These are phyloP conservation scores for Blastobotrys mokoenaii DNA, from an alignment of 805 yeast genomes.

Conservation along the genomic window DNA sequence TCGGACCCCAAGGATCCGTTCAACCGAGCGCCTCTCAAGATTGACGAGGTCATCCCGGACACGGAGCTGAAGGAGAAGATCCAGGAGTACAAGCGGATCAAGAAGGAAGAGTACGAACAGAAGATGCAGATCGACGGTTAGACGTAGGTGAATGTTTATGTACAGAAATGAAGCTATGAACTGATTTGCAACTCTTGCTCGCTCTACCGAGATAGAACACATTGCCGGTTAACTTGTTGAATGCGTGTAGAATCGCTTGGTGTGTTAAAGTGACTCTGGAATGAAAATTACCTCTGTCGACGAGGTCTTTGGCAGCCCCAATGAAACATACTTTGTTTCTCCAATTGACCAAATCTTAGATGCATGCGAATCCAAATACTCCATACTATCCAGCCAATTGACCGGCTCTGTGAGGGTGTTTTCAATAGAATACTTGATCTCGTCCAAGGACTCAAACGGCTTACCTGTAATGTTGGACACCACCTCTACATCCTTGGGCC, in stretches of 20 bases:
- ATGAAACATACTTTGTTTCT: not conserved
- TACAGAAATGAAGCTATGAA: not conserved
- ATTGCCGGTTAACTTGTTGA: too few species aligned
- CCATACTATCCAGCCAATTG: slow-evolving; percentile 23
- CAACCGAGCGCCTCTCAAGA: slow-evolving; percentile 80
- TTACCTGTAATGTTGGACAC: slow-evolving; percentile 27
- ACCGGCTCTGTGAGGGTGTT: slow-evolving; percentile 26
- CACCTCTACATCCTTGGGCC: slow-evolving; percentile 20
- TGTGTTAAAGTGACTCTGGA: too few species aligned
- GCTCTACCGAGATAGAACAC: not conserved
- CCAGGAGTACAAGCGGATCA: slow-evolving; percentile 43
- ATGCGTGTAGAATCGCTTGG: too few species aligned
- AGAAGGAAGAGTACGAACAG: slow-evolving; percentile 23
- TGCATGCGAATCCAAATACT: slow-evolving; percentile 8
- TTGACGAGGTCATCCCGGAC: slow-evolving; percentile 83
- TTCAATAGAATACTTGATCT: slow-evolving; percentile 20
- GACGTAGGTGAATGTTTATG: not conserved
- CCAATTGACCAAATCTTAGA: slow-evolving; percentile 9
- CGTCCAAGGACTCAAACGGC: slow-evolving; percentile 24
- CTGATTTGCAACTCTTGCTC: not conserved
- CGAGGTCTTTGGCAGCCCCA: too few species aligned
- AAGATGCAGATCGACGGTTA: slow-evolving; percentile 3
- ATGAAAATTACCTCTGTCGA: too few species aligned
- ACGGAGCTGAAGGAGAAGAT: slow-evolving; percentile 57
- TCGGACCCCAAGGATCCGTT: slow-evolving; percentile 97